Evolutionary conservation across 2,329 filamentous ascomycete species (phyloP), one percentile per base, ranked within the genome.

Genomic region (Fusarium sp.): DNA sequence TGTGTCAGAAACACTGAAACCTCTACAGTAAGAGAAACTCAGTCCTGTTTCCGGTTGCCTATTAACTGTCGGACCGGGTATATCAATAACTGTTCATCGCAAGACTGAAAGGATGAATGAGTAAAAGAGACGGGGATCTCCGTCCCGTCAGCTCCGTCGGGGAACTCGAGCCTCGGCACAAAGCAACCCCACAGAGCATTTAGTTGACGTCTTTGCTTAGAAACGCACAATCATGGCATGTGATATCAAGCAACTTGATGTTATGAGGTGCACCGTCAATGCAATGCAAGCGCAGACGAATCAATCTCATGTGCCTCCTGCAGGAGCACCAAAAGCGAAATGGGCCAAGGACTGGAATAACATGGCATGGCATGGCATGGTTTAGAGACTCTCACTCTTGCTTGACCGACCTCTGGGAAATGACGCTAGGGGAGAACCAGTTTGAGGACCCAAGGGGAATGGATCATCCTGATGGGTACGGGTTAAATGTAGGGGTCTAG

Each of bases 191-290:
- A 71, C 67, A 47, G 42, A 41, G 12, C 30, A 53, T 47, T 39
- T 54, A 31, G 54, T 61, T 44, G 48, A 66, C 60, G 42, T 48
- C 33, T 26, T 28, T 42, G 50, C 44, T 58, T 39, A 48, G 41
- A 50, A 50, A 54, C 54, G 38, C 42, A 35, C 31, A 48, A 48
- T n/a, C 59, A 20, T 38, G 47, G 67, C 71, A 73, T 73, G 71
- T 73, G 71, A 73, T 47, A 69, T 71, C 65, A 61, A 73, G 48
- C 44, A 59, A 53, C 39, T 57, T 51, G 30, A 36, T 41, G 65
- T 51, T 57, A 64, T 66, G 60, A 73, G 66, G 67, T 53, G 63
- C 65, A 72, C 58, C 57, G 60, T 69, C 45, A 64, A 61, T 66
- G 53, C 45, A 62, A 61, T 66, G 56, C 66, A 69, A 64, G 66